phyloP scores from a whole-genome alignment of 345 rosid genomes.

The Pugionium dolabratum region DNA sequence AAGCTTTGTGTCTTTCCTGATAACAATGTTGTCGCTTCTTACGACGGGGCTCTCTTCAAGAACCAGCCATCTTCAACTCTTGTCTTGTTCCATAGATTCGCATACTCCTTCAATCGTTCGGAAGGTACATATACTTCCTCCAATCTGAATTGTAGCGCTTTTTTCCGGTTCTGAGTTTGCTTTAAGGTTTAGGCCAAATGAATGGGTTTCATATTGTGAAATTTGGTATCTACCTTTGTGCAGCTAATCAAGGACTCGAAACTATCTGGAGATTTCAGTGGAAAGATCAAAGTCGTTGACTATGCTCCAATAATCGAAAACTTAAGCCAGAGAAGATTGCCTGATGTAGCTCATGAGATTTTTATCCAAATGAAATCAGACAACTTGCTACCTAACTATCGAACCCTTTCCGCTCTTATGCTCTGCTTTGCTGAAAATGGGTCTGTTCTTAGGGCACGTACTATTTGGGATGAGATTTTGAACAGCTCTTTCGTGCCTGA shows the following conservation, averaged over 20 bases:
- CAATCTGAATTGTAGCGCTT: background rate
- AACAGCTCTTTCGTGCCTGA: constrained; percentile 49
- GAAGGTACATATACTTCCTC: constrained; percentile 37
- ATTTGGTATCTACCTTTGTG: background rate
- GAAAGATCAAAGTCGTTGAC: constrained; percentile 40
- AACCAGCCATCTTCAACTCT: constrained; percentile 11
- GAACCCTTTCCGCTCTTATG: constrained; percentile 54
- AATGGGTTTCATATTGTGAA: background rate
- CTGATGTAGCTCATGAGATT: constrained; percentile 48
- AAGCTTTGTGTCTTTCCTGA: too few relatives aligned
- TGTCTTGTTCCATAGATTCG: constrained; percentile 35
- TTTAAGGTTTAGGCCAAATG: background rate
- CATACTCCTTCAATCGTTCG: constrained; percentile 27
- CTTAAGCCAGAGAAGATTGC: constrained; percentile 38
- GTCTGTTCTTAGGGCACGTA: constrained; percentile 46
- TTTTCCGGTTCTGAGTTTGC: background rate
- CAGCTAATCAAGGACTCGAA: constrained; percentile 44
- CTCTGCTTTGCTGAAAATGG: constrained; percentile 53
- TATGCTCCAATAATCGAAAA: constrained; percentile 45
- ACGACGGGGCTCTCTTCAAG: constrained; percentile 13
- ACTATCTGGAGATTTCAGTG: constrained; percentile 25
- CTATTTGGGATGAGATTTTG: constrained; percentile 54
- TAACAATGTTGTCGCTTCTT: background rate
- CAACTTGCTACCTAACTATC: constrained; percentile 37
- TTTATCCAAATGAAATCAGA: constrained; percentile 48